Percentiles rank a stretch among this genome's conserved stretches.
Conservation (phyloP, 345 rosid genomes). For the Leavenworthia alabamica region DNA sequence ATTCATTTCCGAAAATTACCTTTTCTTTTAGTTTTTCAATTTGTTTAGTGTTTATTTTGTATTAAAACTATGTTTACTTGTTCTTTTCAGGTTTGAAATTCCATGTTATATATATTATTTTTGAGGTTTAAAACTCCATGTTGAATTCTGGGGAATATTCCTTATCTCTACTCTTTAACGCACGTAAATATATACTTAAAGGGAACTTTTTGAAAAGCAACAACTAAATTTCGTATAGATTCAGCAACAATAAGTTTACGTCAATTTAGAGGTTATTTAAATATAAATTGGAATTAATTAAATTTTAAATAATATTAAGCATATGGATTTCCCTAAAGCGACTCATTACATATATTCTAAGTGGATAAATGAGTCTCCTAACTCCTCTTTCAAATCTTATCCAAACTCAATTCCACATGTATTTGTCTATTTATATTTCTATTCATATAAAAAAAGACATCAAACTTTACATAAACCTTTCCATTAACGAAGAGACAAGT, state of each 20-base stretch:
- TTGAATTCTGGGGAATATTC: conserved; percentile 12
- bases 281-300: background rate
- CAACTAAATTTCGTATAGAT: conserved; percentile 17
- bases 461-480: conserved; percentile 20
- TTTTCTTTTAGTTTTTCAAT: too few species aligned
- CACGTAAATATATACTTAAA: background rate
- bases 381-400: conserved; percentile 27
- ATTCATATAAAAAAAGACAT: background rate
- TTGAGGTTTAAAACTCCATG: conserved; percentile 1
- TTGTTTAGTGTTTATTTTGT: background rate
- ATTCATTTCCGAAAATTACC: too few species aligned
- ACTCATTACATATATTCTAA: background rate
- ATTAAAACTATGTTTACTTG: background rate
- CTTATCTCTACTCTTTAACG: background rate
- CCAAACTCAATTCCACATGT: conserved; percentile 17
- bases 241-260: conserved; percentile 9
- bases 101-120: background rate
- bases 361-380: conserved; percentile 27
- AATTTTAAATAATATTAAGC: background rate
- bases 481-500: conserved; percentile 23
- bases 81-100: background rate
- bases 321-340: conserved; percentile 11
- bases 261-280: conserved; percentile 5
- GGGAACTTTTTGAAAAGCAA: conserved; percentile 6
- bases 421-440: background rate